Conservation (phyloP, 371 early-diverging fungal genomes). For the Sporodiniella umbellata region DNA sequence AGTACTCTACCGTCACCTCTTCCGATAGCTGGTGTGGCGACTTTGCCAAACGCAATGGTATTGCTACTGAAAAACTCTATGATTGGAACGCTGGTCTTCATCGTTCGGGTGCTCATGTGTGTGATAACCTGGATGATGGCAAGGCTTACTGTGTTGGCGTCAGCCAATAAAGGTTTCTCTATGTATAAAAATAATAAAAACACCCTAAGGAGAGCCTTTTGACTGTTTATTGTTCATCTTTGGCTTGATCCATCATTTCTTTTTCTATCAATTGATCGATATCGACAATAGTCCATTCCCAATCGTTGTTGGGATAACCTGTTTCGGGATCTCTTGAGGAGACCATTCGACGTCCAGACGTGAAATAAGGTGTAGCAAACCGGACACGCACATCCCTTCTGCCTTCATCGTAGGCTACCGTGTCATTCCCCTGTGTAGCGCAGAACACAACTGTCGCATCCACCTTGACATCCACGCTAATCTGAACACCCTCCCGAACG, state of each 20-base stretch:
- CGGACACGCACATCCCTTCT: slow-evolving; percentile 49
- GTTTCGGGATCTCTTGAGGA: slow-evolving; percentile 45
- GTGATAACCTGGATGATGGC: slow-evolving; percentile 36
- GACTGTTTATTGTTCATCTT: background rate
- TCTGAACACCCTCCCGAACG: slow-evolving; percentile 51
- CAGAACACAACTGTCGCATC: slow-evolving; percentile 54
- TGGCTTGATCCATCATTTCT: slow-evolving; percentile 34
- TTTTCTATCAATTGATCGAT: slow-evolving; percentile 58
- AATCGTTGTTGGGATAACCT: slow-evolving; percentile 51
- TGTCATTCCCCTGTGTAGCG: slow-evolving; percentile 15
- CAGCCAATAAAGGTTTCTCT: slow-evolving; percentile 12
- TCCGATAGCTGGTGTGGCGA: slow-evolving; percentile 20
- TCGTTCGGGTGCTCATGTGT: slow-evolving; percentile 23
- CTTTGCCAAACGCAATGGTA: slow-evolving; percentile 24
- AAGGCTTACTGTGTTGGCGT: slow-evolving; percentile 32
- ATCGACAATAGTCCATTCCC: slow-evolving; percentile 57
- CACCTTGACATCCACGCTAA: slow-evolving; percentile 52
- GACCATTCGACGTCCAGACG: slow-evolving; percentile 52
- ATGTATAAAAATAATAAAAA: too few relatives aligned
- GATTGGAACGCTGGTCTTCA: slow-evolving; percentile 32
- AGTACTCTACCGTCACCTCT: slow-evolving; percentile 24
- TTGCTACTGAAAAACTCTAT: slow-evolving; percentile 20
- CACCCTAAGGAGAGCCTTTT: too few relatives aligned
- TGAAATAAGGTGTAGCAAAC: slow-evolving; percentile 58
- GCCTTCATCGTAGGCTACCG: slow-evolving; percentile 44